These are phyloP conservation scores for Odonthalia washingtoniensis DNA, from an alignment of 31 red algal species.

Conservation along the genomic window DNA sequence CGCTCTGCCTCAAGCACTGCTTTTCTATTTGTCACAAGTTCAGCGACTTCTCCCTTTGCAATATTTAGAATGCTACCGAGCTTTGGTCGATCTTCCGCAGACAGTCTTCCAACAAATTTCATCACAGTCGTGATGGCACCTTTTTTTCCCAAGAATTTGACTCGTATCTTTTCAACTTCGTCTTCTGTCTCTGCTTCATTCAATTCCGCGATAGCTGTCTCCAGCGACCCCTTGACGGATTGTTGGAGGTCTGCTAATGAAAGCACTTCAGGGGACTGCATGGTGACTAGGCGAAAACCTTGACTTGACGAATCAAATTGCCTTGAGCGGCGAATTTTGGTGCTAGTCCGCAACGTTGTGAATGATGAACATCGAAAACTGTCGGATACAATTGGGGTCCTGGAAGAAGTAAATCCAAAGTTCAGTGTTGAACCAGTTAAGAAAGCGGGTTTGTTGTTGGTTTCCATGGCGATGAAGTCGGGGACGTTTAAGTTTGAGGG, in stretches of 20 bases:
- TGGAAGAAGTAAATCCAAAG: too few species aligned
- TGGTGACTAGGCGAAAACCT: too few species aligned
- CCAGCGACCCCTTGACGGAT: constrained; percentile 26
- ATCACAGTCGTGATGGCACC: constrained; percentile 61
- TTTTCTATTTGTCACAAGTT: constrained; percentile 26
- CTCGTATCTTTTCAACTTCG: constrained; percentile 67
- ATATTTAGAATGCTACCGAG: constrained; percentile 76
- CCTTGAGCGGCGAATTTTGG: too few species aligned
- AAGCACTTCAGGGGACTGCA: too few species aligned
- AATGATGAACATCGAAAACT: too few species aligned
- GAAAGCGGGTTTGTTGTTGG: too few species aligned
- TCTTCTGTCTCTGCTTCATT: constrained; percentile 37
- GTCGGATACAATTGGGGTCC: too few species aligned
- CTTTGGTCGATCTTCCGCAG: constrained; percentile 60
- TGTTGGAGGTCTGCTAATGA: neutral
- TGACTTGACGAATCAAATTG: too few species aligned
- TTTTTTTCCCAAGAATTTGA: constrained; percentile 83
- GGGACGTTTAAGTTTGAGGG: too few species aligned
- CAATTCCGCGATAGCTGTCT: constrained; percentile 47
- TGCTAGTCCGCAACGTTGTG: too few species aligned
- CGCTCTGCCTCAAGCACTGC: constrained; percentile 33
- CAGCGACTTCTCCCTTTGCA: constrained; percentile 60
- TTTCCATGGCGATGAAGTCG: too few species aligned
- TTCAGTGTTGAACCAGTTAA: too few species aligned
- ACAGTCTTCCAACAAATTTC: constrained; percentile 56